Conservation (phyloP, 2,329 filamentous ascomycete species). For the Trematosphaeria pertusa region DNA sequence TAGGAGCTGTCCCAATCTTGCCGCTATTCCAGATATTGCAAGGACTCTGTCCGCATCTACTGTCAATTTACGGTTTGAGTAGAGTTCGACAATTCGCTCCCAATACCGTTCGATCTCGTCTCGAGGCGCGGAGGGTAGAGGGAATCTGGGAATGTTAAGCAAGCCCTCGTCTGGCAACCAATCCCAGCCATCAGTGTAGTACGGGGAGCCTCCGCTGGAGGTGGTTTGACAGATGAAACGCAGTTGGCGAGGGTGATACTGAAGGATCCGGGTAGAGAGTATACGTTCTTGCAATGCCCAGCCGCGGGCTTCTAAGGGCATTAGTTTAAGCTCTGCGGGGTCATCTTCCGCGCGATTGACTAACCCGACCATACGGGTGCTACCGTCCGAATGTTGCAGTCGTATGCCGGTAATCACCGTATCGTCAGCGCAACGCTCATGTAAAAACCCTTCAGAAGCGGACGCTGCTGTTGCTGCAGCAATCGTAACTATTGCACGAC, state of each 20-base stretch:
- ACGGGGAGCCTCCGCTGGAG: neutral
- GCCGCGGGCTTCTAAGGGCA: neutral
- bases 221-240: neutral
- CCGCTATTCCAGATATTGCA: slow-evolving; percentile 4
- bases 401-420: slow-evolving; percentile 1
- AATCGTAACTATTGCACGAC: slow-evolving; percentile 17
- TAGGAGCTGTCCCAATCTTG: neutral
- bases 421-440: neutral
- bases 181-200: slow-evolving; percentile 1
- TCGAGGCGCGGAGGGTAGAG: neutral
- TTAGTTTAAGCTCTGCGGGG: no score
- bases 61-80: neutral
- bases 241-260: neutral
- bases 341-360: no score
- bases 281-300: slow-evolving; percentile 2
- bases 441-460: slow-evolving; percentile 1
- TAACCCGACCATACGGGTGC: neutral
- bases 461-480: slow-evolving; percentile 4
- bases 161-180: neutral
- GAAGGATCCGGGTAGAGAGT: neutral
- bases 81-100: neutral
- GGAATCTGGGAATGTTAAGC: neutral
- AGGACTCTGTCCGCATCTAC: neutral
- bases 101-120: neutral
- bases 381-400: neutral